These are phyloP conservation scores for Lachnellula arida DNA, from an alignment of 2,329 filamentous ascomycete species.

Conservation along the genomic window DNA sequence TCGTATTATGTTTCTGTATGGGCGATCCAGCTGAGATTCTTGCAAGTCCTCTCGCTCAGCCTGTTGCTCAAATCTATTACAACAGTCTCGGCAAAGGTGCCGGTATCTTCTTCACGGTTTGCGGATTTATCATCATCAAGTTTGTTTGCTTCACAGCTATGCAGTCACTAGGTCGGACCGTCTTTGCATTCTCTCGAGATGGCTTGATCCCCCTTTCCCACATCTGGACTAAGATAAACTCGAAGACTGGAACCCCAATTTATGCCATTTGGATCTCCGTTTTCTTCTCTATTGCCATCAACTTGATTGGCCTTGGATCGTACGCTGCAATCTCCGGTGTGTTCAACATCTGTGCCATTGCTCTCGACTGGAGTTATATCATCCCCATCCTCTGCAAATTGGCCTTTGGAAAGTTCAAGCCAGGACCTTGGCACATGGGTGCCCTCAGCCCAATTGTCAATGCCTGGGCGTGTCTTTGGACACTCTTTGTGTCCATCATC, in stretches of 20 bases:
- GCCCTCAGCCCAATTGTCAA: conserved; percentile 40
- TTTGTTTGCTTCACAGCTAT: conserved; percentile 55
- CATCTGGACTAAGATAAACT: conserved; percentile 51
- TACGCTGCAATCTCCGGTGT: conserved; percentile 49
- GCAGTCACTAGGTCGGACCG: conserved; percentile 43
- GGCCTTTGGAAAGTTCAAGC: conserved; percentile 43
- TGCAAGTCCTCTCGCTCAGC: conserved; percentile 44
- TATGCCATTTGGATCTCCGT: conserved; percentile 57
- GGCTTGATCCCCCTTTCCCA: conserved; percentile 54
- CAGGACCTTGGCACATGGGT: conserved; percentile 49
- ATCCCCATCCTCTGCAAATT: conserved; percentile 53
- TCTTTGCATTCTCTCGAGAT: conserved; percentile 59
- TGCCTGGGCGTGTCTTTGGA: conserved; percentile 47
- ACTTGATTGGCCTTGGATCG: conserved; percentile 53
- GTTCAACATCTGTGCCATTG: conserved; percentile 52
- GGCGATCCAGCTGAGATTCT: conserved; percentile 46
- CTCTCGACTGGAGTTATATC: conserved; percentile 51
- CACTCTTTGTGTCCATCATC: conserved; percentile 48
- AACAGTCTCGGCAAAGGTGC: conserved; percentile 50
- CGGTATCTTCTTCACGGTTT: conserved; percentile 51
- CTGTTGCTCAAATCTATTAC: conserved; percentile 54
- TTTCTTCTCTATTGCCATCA: conserved; percentile 51
- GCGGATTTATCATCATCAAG: conserved; percentile 53
- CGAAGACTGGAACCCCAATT: conserved; percentile 52
- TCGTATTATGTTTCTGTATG: conserved; percentile 54